Base-by-base conservation (phyloP, 805 yeast species). In the Candida namnaoensis region DNA sequence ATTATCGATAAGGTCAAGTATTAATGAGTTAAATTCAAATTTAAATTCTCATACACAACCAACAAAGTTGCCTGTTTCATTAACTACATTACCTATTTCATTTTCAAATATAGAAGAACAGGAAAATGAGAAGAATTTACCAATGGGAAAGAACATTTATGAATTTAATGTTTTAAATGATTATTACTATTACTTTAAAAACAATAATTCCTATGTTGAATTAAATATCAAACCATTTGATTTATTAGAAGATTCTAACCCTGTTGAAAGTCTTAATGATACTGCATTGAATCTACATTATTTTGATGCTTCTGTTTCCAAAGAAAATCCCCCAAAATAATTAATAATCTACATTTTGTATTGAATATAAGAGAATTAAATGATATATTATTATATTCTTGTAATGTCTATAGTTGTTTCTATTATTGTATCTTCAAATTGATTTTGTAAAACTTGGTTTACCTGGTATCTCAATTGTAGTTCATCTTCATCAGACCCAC, bases 401-500 rank as follows among this genome's bases (percentile, higher is more conserved):
- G 60, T 57, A 27, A 72, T 64, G 40, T 70, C 76, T 7, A 71
- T 55, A 0, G 76, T 71, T 15, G 67, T 67, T 42, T 71, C 74
- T 45, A 66, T 61, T 3, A 39, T 38, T 4, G 44, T 44, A 43
- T 56, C 26, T 54, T 44, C 47, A 43, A 72, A 47, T 13, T 64
- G 54, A 13, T 57, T 60, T 35, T 61, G 54, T 5, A 78, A 61
- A 7, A 75, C 58, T 32, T 71, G 62, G 35, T 62, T 58, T 3
- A 73, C 60, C 44, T 78, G 78, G 44, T 68, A 70, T 36, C 83
- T 57, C 32, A 84, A 52, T 30, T 67, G 61, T 1, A 76, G 58
- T 55, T 83, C 91, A 37, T 82, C 88, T 42, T 82, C 86, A 46
- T 76, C 76, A 5, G 83, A 74, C 1, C 81, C 84, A n/a, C 90